phyloP scores from a whole-genome alignment of 2,329 filamentous ascomycete species.

The Diaporthe sp. region DNA sequence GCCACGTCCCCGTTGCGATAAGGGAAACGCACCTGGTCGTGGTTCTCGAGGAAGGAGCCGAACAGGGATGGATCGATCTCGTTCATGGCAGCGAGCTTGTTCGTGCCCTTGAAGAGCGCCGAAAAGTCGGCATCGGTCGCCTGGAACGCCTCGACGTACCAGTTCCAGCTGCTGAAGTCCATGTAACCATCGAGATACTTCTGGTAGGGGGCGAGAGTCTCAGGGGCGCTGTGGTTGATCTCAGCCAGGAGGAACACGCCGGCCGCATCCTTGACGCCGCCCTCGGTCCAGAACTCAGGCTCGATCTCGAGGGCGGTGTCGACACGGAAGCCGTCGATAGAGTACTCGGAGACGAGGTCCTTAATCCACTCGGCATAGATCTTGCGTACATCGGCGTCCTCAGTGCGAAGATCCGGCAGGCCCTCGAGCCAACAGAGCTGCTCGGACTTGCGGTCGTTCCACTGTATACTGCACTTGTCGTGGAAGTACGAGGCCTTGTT shows the following conservation, averaged over 20 bases:
- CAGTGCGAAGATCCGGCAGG: conserved; percentile 65
- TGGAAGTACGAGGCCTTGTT: conserved; percentile 46
- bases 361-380: conserved; percentile 64
- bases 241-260: conserved; percentile 67
- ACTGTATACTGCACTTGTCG: conserved; percentile 41
- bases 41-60: conserved; percentile 63
- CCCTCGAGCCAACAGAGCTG: conserved; percentile 36
- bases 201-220: conserved; percentile 60
- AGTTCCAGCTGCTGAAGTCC: conserved; percentile 63
- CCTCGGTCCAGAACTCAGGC: conserved; percentile 63
- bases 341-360: conserved; percentile 62
- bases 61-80: conserved; percentile 53
- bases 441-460: conserved; percentile 35
- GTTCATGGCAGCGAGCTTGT: conserved; percentile 48
- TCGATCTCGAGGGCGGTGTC: conserved; percentile 64
- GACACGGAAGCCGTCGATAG: conserved; percentile 64
- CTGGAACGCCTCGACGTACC: conserved; percentile 47
- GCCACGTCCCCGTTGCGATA: conserved; percentile 61
- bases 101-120: conserved; percentile 48
- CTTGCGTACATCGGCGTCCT: conserved; percentile 56
- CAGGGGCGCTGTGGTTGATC: conserved; percentile 62
- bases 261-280: conserved; percentile 57
- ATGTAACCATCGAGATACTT: conserved; percentile 61
- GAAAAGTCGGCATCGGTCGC: conserved; percentile 47
- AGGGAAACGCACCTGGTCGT: conserved; percentile 61